Percentiles rank a stretch among this genome's conserved stretches.
These are phyloP conservation scores for Aaosphaeria pasadenensis DNA, from an alignment of 2,329 filamentous ascomycete species.

Conservation along the genomic window DNA sequence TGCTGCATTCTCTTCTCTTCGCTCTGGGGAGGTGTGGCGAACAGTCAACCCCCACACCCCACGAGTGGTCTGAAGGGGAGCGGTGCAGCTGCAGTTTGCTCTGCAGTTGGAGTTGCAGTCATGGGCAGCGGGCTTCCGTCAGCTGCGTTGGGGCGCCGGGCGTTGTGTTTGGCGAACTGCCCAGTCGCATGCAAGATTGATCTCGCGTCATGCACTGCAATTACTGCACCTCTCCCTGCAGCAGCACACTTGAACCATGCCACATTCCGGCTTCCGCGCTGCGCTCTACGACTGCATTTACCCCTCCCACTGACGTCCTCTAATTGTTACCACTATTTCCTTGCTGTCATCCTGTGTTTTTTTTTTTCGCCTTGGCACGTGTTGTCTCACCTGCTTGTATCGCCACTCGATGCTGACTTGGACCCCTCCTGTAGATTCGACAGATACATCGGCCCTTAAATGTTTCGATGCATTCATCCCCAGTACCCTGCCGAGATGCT, in stretches of 20 bases:
- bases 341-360: neutral
- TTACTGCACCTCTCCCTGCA: neutral
- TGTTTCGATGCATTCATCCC: no score
- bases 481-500: no score
- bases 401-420: conserved; percentile 8
- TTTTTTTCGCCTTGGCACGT: neutral
- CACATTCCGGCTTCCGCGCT: conserved; percentile 1
- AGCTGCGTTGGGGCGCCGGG: no score
- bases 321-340: neutral
- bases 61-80: no score
- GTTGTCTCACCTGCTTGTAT: neutral
- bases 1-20: neutral
- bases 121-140: no score
- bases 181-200: conserved; percentile 7
- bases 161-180: no score
- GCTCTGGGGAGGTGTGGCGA: neutral
- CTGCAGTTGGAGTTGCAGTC: no score
- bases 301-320: neutral
- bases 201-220: conserved; percentile 2
- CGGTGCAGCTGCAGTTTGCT: no score
- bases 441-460: conserved; percentile 30
- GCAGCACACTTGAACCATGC: neutral
- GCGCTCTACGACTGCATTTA: neutral
- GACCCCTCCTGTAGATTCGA: conserved; percentile 20
- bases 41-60: neutral